Evolutionary conservation across 495 filamentous ascomycete genomes (phyloP).

Genomic region (Ascobolus immersus): DNA sequence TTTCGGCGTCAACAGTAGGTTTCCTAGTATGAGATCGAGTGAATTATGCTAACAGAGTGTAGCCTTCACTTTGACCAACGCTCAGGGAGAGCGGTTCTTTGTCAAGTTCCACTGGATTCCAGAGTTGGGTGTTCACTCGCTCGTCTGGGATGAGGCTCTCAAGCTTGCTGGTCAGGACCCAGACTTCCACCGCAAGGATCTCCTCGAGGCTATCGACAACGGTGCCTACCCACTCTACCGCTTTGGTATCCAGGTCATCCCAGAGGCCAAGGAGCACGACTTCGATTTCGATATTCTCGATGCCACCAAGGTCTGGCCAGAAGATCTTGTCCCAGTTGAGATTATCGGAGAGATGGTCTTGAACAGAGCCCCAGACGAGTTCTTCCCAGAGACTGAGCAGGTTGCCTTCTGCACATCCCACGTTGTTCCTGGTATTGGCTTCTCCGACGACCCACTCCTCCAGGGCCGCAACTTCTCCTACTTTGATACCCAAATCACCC

Average conservation of each 20-base stretch:
- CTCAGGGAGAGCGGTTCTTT: slow-evolving; percentile 42
- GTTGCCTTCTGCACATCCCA: slow-evolving; percentile 70
- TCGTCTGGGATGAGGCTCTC: slow-evolving; percentile 73
- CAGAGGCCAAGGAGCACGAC: slow-evolving; percentile 43
- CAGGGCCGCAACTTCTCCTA: slow-evolving; percentile 75
- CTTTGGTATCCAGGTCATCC: slow-evolving; percentile 54
- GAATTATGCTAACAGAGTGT: not conserved
- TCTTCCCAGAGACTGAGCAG: slow-evolving; percentile 63
- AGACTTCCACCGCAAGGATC: slow-evolving; percentile 69
- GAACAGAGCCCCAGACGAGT: slow-evolving; percentile 66
- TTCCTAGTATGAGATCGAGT: not conserved
- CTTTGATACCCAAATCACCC: slow-evolving; percentile 60
- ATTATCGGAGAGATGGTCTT: slow-evolving; percentile 64
- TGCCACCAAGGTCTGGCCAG: slow-evolving; percentile 80
- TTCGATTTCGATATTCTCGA: slow-evolving; percentile 84
- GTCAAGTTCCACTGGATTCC: slow-evolving; percentile 69
- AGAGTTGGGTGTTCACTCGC: slow-evolving; percentile 52
- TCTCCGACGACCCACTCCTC: slow-evolving; percentile 61
- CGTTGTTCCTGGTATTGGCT: slow-evolving; percentile 65
- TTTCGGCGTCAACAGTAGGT: slow-evolving; percentile 51
- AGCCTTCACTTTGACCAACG: slow-evolving; percentile 44
- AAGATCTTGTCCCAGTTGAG: slow-evolving; percentile 52
- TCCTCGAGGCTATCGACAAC: slow-evolving; percentile 54
- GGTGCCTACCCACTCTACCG: slow-evolving; percentile 55
- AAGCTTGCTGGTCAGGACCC: slow-evolving; percentile 63